Evolutionary conservation across 2,329 filamentous ascomycete species (phyloP).

Genomic region (Aspergillus flavus): DNA sequence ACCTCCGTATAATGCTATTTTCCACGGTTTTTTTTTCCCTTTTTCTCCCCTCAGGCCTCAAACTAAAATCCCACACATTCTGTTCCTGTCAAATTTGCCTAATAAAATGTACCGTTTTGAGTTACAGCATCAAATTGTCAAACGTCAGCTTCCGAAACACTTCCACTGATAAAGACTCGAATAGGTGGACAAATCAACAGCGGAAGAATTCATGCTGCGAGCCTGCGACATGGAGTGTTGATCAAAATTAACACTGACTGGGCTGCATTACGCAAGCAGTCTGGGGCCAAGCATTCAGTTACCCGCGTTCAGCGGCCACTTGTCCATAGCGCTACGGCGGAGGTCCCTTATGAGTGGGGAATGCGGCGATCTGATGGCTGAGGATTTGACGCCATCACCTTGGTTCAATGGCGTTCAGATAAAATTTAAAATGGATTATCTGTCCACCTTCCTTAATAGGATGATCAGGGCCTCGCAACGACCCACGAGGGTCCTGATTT

Average conservation of each 20-base stretch:
- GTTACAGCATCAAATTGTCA: not conserved
- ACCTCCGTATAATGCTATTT: not conserved
- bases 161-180: not conserved
- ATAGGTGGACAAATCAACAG: not conserved
- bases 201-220: not conserved
- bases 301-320: conserved; percentile 34
- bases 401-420: conserved; percentile 20
- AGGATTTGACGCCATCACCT: conserved; percentile 31
- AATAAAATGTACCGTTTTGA: not conserved
- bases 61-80: not conserved
- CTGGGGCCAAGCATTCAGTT: conserved; percentile 32
- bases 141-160: not conserved
- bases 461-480: conserved; percentile 8
- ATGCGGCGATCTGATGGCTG: conserved; percentile 39
- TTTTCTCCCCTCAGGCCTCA: not conserved
- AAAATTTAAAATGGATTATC: conserved; percentile 9
- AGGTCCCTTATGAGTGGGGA: conserved; percentile 42
- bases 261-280: conserved; percentile 42
- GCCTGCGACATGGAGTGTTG: conserved; percentile 23
- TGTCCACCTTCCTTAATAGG: conserved; percentile 9
- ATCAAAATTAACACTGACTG: conserved; percentile 36
- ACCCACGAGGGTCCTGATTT: conserved; percentile 16
- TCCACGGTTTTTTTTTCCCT: not conserved
- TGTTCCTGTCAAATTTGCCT: not conserved
- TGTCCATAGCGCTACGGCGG: conserved; percentile 32